Base-by-base conservation (phyloP, 202 grass and related monocot species). In the Setaria viridis region DNA sequence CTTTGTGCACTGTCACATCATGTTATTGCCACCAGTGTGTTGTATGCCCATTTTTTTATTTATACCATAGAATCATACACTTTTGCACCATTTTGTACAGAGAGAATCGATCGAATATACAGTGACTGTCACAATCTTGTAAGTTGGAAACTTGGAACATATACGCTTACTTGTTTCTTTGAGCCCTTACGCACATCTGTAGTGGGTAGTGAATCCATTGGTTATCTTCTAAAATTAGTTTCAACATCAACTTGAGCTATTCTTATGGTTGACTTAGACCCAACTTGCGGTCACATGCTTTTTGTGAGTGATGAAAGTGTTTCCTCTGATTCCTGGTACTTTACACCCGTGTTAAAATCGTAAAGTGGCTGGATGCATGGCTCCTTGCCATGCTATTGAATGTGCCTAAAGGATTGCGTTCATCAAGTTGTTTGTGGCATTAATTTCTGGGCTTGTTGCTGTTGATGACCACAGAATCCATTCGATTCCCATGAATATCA, bases 281-380 rank as follows among this genome's bases (percentile, higher is more conserved):
- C 11, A 65, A 82, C 29, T 78, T 58, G 6, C 45, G 69, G 32
- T 91, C 77, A 85, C 85, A 73, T 81, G 89, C 47, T 77, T 81
- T 78, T 32, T 67, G 57, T 85, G 89, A 82, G 48, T 67, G 76
- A 39, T 47, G 30, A 20, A n/a, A 79, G 70, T 39, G 5, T 20
- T 65, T 56, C 74, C 51, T 46, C 80, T 51, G 45, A 67, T 75
- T 63, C 19, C 30, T 85, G 20, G 34, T 77, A 32, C 81, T 57
- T 87, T 71, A 5, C 19, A 30, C 85, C 70, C 55, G 85, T 81
- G 70, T 72, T 72, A 56, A 66, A 20, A 33, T 74, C 41, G 57
- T 73, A 49, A 91, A 87, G 89, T 51, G 17, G 41, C 15, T 57
- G 39, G 64, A 71, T 71, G 51, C 14, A 58, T 57, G 76, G 1